Evolutionary conservation across 148 eudicot species (phyloP).

Genomic region (Talinum fruticosum): DNA sequence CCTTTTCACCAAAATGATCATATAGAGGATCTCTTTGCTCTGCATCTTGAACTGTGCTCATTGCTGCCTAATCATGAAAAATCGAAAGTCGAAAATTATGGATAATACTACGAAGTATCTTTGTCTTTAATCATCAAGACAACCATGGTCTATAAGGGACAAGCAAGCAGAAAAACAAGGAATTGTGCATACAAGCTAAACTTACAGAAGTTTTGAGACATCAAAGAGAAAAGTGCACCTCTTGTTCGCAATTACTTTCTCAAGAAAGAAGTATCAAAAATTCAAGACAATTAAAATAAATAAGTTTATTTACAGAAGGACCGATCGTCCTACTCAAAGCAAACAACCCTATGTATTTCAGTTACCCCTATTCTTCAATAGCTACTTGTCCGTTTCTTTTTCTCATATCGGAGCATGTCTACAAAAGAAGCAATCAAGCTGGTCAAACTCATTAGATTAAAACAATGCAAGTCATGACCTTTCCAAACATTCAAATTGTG

Average conservation of each 20-base stretch:
- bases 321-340: neutral
- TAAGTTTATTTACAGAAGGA: neutral
- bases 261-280: neutral
- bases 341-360: neutral
- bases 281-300: neutral
- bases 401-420: neutral
- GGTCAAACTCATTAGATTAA: neutral
- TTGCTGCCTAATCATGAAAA: conserved; percentile 65
- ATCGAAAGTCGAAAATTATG: neutral
- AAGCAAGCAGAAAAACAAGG: neutral
- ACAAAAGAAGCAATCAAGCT: too few relatives aligned
- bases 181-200: neutral
- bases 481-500: neutral
- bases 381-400: neutral
- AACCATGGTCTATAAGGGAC: neutral
- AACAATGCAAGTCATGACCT: neutral
- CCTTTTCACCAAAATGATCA: conserved; percentile 73
- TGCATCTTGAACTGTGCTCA: conserved; percentile 68
- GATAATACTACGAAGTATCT: neutral
- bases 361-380: neutral
- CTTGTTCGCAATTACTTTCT: neutral
- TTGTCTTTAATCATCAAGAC: neutral
- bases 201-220: neutral
- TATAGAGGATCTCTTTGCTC: conserved; percentile 69
- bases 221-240: too few relatives aligned